Percentiles rank a stretch among this genome's conserved stretches.
Conservation (phyloP, 768 basidiomycete species). For the Pleurotus platypus region DNA sequence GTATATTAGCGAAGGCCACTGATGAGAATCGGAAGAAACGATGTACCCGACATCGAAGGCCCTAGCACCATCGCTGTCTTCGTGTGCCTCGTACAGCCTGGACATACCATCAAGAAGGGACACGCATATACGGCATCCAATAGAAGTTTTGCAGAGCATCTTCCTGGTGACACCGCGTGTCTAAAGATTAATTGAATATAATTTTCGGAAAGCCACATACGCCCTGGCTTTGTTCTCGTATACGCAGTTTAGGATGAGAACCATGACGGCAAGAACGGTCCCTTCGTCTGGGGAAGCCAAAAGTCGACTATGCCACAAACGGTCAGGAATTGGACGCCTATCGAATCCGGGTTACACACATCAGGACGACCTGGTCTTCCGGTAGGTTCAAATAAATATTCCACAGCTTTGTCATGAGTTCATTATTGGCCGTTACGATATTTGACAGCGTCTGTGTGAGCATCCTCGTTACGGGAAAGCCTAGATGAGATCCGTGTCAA, state of each 20-base stretch:
- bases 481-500: slow-evolving; percentile 33
- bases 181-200: not conserved
- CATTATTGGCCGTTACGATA: slow-evolving; percentile 71
- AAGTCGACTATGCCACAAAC: slow-evolving; percentile 40
- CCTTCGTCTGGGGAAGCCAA: slow-evolving; percentile 63
- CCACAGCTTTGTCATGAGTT: slow-evolving; percentile 58
- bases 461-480: slow-evolving; percentile 57
- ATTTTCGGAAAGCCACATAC: slow-evolving; percentile 34
- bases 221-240: slow-evolving; percentile 50
- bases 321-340: not conserved
- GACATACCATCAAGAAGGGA: slow-evolving; percentile 70
- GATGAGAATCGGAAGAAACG: slow-evolving; percentile 7
- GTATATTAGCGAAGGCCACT: not conserved
- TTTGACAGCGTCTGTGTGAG: slow-evolving; percentile 82
- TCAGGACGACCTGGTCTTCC: slow-evolving; percentile 70
- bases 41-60: slow-evolving; percentile 77
- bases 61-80: slow-evolving; percentile 58
- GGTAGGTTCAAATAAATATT: slow-evolving; percentile 59
- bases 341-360: slow-evolving; percentile 42
- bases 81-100: slow-evolving; percentile 63
- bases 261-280: slow-evolving; percentile 57
- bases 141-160: slow-evolving; percentile 47
- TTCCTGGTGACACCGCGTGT: slow-evolving; percentile 31
- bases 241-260: slow-evolving; percentile 72
- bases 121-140: slow-evolving; percentile 65